Evolutionary conservation across 768 basidiomycete genomes (phyloP).

Genomic region (Boletus coccyginus): DNA sequence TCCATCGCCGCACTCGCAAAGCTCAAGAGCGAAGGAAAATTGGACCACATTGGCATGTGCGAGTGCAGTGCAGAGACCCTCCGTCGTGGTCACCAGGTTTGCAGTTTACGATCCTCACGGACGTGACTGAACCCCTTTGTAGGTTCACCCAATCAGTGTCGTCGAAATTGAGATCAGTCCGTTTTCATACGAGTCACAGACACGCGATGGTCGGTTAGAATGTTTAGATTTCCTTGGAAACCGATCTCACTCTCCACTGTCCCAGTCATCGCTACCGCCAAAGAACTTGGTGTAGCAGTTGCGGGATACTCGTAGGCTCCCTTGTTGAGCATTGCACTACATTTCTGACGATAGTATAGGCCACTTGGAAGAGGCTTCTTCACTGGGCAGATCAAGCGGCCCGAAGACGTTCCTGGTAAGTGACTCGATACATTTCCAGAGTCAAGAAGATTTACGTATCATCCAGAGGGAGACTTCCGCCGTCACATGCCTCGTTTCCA

Average conservation of each 20-base stretch:
- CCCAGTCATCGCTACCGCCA: conserved; percentile 48
- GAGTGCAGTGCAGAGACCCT: conserved; percentile 50
- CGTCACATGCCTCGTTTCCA: conserved; percentile 41
- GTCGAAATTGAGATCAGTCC: conserved; percentile 69
- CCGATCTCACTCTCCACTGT: background rate
- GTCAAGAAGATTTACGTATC: background rate
- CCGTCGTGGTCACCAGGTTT: conserved; percentile 31
- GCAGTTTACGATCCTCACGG: background rate
- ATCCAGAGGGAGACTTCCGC: conserved; percentile 41
- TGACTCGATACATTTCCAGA: background rate
- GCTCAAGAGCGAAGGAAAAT: conserved; percentile 25
- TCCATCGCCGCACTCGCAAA: conserved; percentile 39
- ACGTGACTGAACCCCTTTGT: background rate
- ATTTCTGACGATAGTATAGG: background rate
- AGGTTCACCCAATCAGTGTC: conserved; percentile 54
- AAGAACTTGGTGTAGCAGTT: conserved; percentile 52
- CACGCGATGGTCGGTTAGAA: background rate
- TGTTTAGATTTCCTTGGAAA: background rate
- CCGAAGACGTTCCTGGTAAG: conserved; percentile 33
- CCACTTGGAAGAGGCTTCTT: conserved; percentile 29
- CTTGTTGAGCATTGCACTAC: conserved; percentile 9
- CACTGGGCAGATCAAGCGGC: conserved; percentile 40
- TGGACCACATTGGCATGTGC: conserved; percentile 56
- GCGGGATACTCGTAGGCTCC: conserved; percentile 53
- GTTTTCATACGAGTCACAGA: conserved; percentile 53